Conservation (phyloP, 768 basidiomycete species). For the Phylloporus arenicola region DNA sequence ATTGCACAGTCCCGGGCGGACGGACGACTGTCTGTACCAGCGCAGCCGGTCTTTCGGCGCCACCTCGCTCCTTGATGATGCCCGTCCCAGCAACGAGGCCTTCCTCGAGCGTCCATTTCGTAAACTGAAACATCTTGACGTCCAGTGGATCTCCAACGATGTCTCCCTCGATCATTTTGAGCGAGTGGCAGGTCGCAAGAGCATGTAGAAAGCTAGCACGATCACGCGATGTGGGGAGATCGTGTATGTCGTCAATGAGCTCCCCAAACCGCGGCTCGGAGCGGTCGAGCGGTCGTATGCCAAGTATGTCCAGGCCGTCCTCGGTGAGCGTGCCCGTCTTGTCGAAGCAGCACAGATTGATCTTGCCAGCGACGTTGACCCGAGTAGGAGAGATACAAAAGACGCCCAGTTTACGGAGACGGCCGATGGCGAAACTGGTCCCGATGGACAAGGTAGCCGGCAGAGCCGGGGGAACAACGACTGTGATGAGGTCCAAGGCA, state of each 20-base stretch:
- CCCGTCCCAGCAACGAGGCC: slow-evolving; percentile 68
- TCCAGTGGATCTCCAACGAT: slow-evolving; percentile 95
- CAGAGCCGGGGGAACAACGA: slow-evolving; percentile 95
- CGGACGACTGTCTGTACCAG: slow-evolving; percentile 95
- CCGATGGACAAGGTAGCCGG: slow-evolving; percentile 97
- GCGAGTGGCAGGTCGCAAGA: slow-evolving; percentile 91
- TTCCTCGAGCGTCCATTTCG: slow-evolving; percentile 94
- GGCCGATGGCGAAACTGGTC: slow-evolving; percentile 87
- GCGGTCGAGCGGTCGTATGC: slow-evolving; percentile 82
- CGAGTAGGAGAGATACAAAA: slow-evolving; percentile 96
- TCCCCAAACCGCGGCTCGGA: slow-evolving; percentile 80
- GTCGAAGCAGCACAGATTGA: slow-evolving; percentile 98
- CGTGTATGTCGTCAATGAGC: slow-evolving; percentile 78
- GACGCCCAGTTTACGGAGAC: slow-evolving; percentile 81
- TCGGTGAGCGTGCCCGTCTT: slow-evolving; percentile 99
- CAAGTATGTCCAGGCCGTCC: slow-evolving; percentile 95
- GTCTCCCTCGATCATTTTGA: slow-evolving; percentile 84
- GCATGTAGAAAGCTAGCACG: slow-evolving; percentile 89
- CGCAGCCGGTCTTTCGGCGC: slow-evolving; percentile 68
- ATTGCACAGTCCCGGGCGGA: slow-evolving; percentile 88
- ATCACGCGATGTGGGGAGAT: slow-evolving; percentile 65
- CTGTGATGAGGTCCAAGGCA: slow-evolving; percentile 91
- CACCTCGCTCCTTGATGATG: slow-evolving; percentile 60
- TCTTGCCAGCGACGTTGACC: slow-evolving; percentile 91
- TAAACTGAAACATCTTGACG: slow-evolving; percentile 97